Percentiles rank a stretch among this genome's conserved stretches.
Evolutionary conservation across 2,329 filamentous ascomycete species (phyloP).

Genomic region (Nannizziopsis arthrosporioides): DNA sequence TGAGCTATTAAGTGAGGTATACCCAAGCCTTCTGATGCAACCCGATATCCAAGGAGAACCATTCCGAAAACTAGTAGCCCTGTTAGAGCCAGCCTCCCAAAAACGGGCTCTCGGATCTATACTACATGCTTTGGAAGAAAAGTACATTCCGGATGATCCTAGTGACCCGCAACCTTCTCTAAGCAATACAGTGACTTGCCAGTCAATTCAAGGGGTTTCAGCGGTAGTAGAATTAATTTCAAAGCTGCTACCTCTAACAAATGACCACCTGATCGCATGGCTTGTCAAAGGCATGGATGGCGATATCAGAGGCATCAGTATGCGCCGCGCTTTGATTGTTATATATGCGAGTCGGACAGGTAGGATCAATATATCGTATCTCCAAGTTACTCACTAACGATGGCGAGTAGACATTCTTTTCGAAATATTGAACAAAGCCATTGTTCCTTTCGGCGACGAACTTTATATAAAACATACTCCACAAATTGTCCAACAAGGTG

Average conservation of each 20-base stretch:
- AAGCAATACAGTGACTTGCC: background rate
- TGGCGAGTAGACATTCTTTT: slow-evolving; percentile 28
- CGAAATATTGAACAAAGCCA: slow-evolving; percentile 51
- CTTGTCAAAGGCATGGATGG: slow-evolving; percentile 53
- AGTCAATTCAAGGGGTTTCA: slow-evolving; percentile 41
- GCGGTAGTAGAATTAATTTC: slow-evolving; percentile 45
- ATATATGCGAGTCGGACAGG: slow-evolving; percentile 44
- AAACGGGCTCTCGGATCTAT: slow-evolving; percentile 35
- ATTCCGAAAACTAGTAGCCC: slow-evolving; percentile 31
- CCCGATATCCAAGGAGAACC: slow-evolving; percentile 19
- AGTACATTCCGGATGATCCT: slow-evolving; percentile 24
- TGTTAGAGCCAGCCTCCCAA: slow-evolving; percentile 40
- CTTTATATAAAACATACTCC: slow-evolving; percentile 78
- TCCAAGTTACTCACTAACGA: background rate
- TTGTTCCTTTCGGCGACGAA: slow-evolving; percentile 69
- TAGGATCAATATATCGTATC: slow-evolving; percentile 17
- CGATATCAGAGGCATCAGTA: slow-evolving; percentile 52
- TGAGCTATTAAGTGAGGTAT: slow-evolving; percentile 31
- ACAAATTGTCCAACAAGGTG: slow-evolving; percentile 79
- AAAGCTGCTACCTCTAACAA: slow-evolving; percentile 38
- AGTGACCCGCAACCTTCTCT: slow-evolving; percentile 5
- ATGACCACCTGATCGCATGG: slow-evolving; percentile 51
- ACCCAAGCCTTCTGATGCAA: slow-evolving; percentile 27
- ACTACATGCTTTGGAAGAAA: slow-evolving; percentile 35
- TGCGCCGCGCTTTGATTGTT: slow-evolving; percentile 55